phyloP scores from a whole-genome alignment of 129 eudicot genomes.

The Saussurea involucrata region DNA sequence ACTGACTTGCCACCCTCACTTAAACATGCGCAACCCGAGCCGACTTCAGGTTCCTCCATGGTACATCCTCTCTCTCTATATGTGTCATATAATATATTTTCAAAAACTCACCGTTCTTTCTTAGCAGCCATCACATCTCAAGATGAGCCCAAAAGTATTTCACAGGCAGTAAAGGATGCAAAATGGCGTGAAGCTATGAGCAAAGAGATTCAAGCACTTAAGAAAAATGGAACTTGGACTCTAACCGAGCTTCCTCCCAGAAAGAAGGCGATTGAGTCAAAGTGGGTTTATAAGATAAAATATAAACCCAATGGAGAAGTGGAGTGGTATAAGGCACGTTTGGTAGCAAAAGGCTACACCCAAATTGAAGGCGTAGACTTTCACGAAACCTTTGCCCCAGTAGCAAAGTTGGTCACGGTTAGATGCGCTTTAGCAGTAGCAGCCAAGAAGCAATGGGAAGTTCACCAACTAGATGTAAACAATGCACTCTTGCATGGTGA shows the following conservation, averaged over 20 bases:
- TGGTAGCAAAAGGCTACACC: neutral
- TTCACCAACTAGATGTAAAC: neutral
- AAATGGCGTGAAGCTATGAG: neutral
- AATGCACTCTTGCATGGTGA: neutral
- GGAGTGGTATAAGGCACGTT: neutral
- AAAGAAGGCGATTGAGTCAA: no score
- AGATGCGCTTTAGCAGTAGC: neutral
- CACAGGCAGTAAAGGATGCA: neutral
- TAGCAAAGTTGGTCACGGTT: neutral
- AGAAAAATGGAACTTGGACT: no score
- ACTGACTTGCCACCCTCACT: neutral
- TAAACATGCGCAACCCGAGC: neutral
- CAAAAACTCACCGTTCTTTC: neutral
- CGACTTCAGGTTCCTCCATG: neutral
- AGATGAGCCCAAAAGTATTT: neutral
- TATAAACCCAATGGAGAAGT: neutral
- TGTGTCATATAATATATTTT: neutral
- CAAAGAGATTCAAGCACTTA: neutral
- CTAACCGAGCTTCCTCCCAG: no score
- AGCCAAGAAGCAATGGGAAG: neutral
- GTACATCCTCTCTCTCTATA: neutral
- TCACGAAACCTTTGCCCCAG: neutral
- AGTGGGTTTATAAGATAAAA: no score
- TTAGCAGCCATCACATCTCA: neutral
- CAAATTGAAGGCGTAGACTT: neutral